Base-by-base conservation (phyloP, 2,329 filamentous ascomycete species). In the Phoma sp. region DNA sequence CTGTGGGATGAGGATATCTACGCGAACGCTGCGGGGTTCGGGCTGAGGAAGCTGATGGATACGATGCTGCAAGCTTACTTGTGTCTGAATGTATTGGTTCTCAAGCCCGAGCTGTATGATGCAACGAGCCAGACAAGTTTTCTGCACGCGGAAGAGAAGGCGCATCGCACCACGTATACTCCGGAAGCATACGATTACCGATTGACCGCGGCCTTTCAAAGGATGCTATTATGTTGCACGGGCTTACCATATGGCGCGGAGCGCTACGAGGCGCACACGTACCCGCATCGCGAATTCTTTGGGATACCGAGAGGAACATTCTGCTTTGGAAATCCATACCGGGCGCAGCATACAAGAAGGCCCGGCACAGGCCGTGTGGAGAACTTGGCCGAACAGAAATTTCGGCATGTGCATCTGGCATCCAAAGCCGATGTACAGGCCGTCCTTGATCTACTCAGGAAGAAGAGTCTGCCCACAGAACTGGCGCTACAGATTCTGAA, bases 261-360 rank as follows among this genome's bases (percentile, higher is more conserved):
- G 4, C 27, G 33, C 22, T 30, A 27, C 11, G 45, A 47, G 10
- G 36, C 22, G 6, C 45, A 47, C 23, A 47, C 45, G 22, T 47
- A 40, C 11, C 45, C 45, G 10, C 45, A 47, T 27, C 36, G 45
- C 18, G 27, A 40, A 3, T 40, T 47, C 22, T 47, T 47, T 7
- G 36, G 45, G 2, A n/a, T 47, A 9, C 36, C 36, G 14, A 4
- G 45, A 4, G 45, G 36, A 3, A 47, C 40, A 36, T 33, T 33
- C 10, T 27, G 11, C 8, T 33, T 18, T 4, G 9, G 33, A 1
- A 3, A 10, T 2, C 27, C 27, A 10, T 24, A 40, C 18, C 7
- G 29, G 2, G 11, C 18, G 18, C 36, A 33, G 27, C 27, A 33
- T 18, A 2, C 18, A 14, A 25, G 18, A 6, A 11, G 14, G 3